These are phyloP conservation scores for Backusella liffmaniae DNA, from an alignment of 192 early-diverging fungal species.

Conservation along the genomic window DNA sequence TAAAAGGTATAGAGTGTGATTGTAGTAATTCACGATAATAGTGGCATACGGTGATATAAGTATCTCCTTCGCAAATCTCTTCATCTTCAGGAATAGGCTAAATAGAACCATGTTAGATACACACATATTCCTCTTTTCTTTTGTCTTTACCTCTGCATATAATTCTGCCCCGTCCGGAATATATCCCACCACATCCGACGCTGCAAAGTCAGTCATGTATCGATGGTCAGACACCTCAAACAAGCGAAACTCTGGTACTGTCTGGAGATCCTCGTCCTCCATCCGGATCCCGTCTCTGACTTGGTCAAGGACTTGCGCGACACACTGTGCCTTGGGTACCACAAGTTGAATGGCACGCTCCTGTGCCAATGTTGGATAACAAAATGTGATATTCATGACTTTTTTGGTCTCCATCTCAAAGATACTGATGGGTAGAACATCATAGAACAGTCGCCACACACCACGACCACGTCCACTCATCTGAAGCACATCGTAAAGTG, in stretches of 20 bases:
- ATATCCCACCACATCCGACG: constrained; percentile 45
- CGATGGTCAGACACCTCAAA: constrained; percentile 54
- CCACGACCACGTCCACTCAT: neutral
- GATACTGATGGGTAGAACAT: constrained; percentile 77
- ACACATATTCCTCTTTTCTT: neutral
- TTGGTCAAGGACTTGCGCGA: neutral
- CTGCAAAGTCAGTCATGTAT: constrained; percentile 42
- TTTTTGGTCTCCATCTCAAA: constrained; percentile 84
- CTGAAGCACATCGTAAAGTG: neutral
- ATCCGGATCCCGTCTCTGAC: constrained; percentile 34
- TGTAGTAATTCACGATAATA: constrained; percentile 68
- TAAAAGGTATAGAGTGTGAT: constrained; percentile 83
- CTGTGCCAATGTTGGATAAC: constrained; percentile 65
- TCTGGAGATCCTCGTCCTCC: constrained; percentile 29
- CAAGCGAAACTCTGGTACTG: constrained; percentile 43
- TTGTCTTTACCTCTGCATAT: constrained; percentile 50
- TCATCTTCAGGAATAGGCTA: constrained; percentile 51
- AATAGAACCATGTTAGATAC: neutral
- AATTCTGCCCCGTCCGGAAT: constrained; percentile 32
- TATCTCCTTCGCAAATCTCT: constrained; percentile 28
- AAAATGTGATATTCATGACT: constrained; percentile 62
- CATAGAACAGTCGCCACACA: constrained; percentile 63
- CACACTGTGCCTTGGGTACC: constrained; percentile 51
- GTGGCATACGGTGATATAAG: constrained; percentile 67
- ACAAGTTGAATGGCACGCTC: constrained; percentile 60